Evolutionary conservation across 2,329 filamentous ascomycete species (phyloP), one percentile per base, ranked within the genome.

Genomic region (Tolypocladium pustulatum): DNA sequence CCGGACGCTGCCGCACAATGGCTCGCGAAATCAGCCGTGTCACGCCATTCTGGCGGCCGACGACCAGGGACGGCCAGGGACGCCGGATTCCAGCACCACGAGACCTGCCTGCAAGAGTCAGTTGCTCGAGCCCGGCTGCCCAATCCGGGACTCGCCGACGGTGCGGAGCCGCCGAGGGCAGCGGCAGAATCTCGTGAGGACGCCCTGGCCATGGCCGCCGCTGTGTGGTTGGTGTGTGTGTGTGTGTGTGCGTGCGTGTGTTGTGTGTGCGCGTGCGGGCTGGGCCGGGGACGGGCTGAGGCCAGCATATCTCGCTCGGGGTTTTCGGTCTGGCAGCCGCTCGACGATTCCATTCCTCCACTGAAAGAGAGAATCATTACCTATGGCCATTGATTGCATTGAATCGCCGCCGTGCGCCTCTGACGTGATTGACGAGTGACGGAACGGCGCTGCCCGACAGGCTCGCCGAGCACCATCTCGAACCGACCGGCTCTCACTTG

Each of bases 21-120:
- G 46, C 46, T 51, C n/a, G 54, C 37, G 36, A 32, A 54, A 36
- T 37, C 46, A 54, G 55, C 54, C 58, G 55, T 17, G 61, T 64
- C 61, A 64, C 56, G 61, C 63, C 63, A 64, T 62, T 63, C 25
- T n/a, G 57, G 49, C 56, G 20, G 32, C 41, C 30, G 27, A 38
- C 55, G 43, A 51, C 37, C 49, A 32, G 54, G 54, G 55, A 43
- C 37, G 22, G 13, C 22, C 53, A 41, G 22, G n/a, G 22, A 12
- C 52, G 52, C 32, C 32, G 32, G 25, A 17, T 20, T 17, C 32
- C 32, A 54, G 52, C 20, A 38, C 32, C 52, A 36, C 53, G 53
- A 27, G 53, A 41, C 53, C 36, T 36, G 52, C 52, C 54, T n/a
- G 27, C 27, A 32, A 32, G 27, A 32, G 46, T 51, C 46, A 51